Base-by-base conservation (phyloP, 176 grass and related monocot genomes). In the Aechmea fasciata region DNA sequence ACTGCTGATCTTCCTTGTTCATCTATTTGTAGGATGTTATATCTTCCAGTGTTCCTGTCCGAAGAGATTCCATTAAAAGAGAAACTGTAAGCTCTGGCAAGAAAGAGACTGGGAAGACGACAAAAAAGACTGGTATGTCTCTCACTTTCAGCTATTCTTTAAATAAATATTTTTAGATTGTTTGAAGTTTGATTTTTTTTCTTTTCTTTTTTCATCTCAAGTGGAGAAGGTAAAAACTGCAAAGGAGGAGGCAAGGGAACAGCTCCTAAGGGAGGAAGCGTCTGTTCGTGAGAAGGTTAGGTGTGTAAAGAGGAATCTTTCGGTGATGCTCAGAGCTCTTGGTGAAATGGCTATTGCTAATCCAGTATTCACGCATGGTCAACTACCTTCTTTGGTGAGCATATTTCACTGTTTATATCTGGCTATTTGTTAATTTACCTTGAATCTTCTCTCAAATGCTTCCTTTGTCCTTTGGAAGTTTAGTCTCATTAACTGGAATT, bases 171-270 rank as follows among this genome's bases (percentile, higher is more conserved):
- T 51, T 13, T 13, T 63, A 52, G 47, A 69, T 78, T 77, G 13
- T 14, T 74, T 55, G 76, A 83, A 55, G 13, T 48, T 57, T 19
- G 2, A 59, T 59, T 14, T 1, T 9, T 13, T 10, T 69, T 25
- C 25, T 57, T 8, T 25, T 63, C 22, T 55, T 74, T 19, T 74
- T 87, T 8, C 79, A 85, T 86, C 68, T 87, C 84, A 67, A 41
- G 75, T 66, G 1, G 93, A 97, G 49, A 97, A 97, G 84, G 74
- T 68, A 24, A 97, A 97, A 83, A 87, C 83, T 33, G 89, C 93
- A 49, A 97, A 97, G 87, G 93, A 97, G 79, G 89, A 97, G 82
- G 93, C 93, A 6, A 88, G 89, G 50, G 93, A 92, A 54, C 77
- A 87, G 59, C 77, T 89, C 62, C 65, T 97, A 77, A 92, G 81